These are phyloP conservation scores for Cicer chorassanicum DNA, from an alignment of 306 rosid species.

Conservation along the genomic window DNA sequence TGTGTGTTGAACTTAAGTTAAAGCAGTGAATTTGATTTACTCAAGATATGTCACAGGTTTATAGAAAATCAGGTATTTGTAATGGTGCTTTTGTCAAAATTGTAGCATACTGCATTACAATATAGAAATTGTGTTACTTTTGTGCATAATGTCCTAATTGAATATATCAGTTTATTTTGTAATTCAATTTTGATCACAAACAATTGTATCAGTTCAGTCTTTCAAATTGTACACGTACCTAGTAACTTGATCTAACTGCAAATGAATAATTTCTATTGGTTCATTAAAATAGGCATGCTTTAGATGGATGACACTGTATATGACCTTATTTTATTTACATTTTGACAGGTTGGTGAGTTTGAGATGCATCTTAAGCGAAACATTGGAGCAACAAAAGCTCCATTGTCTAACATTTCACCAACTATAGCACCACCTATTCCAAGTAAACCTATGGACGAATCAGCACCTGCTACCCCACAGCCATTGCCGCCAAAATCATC, in stretches of 20 bases:
- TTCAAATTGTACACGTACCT: conserved; percentile 13
- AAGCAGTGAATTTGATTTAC: conserved; percentile 28
- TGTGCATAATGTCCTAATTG: conserved; percentile 35
- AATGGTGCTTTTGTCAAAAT: conserved; percentile 33
- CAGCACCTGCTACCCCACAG: conserved; percentile 57
- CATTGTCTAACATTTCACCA: conserved; percentile 76
- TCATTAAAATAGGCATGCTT: conserved; percentile 24
- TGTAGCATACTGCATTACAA: conserved; percentile 26
- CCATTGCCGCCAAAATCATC: conserved; percentile 65
- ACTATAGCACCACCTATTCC: conserved; percentile 81
- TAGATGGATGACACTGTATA: conserved; percentile 39
- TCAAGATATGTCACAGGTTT: conserved; percentile 30
- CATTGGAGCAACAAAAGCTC: conserved; percentile 68
- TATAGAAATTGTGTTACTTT: conserved; percentile 38
- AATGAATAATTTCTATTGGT: conserved; percentile 6
- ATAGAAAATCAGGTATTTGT: conserved; percentile 30
- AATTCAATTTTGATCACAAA: conserved; percentile 30
- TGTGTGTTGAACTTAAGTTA: conserved; percentile 20
- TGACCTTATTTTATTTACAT: conserved; percentile 33
- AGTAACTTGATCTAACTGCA: conserved; percentile 1
- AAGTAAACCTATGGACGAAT: conserved; percentile 73
- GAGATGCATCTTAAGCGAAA: conserved; percentile 95
- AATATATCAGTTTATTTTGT: not conserved
- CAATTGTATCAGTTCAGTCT: conserved; percentile 6
- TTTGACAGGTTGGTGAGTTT: conserved; percentile 87